Evolutionary conservation across 306 rosid genomes (phyloP), one percentile per base, ranked within the genome.

Genomic region (Trifolium pratense): DNA sequence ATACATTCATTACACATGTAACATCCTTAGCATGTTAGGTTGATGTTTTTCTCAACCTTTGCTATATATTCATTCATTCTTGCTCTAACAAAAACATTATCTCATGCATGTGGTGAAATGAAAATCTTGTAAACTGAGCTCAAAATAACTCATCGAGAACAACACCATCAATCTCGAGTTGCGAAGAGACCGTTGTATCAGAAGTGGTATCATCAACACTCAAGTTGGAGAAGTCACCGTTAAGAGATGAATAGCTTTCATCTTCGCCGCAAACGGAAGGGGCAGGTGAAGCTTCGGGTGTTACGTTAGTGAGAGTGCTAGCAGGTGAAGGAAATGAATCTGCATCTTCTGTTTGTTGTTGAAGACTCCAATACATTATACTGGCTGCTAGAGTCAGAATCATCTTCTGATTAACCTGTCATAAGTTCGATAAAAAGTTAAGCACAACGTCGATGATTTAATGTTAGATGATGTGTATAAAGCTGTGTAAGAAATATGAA

Each of bases 341-440:
- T 17, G 75, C 11, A 7, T 86, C 96, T 45, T 90, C 97, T 4
- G 64, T 45, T 8, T 84, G 80, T 74, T 91, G 95, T 75, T 91
- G 96, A 77, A 95, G 84, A 71, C 97, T 90, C 97, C 97, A 91
- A 70, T 77, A 91, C 97, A 95, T 95, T 46, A 95, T 85, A 80
- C 97, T 88, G 11, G 99, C 97, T 13, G 91, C 82, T 26, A 94
- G 90, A 45, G 90, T 90, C 69, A 95, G 86, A 65, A 91, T 85
- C 99, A 95, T 95, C 89, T 91, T 95, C 83, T 90, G 99, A 71
- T 95, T 95, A 70, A 91, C 97, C 99, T 95, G 97, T 75, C 78
- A 79, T 52, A 45, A 67, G 64, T 79, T 75, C 66, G 66, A 74
- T 32, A 71, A 20, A 70, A 52, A 68, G 9, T 26, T 60, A 61